Evolutionary conservation across 768 basidiomycete genomes (phyloP).

Genomic region (Macrolepiota albuminosa): DNA sequence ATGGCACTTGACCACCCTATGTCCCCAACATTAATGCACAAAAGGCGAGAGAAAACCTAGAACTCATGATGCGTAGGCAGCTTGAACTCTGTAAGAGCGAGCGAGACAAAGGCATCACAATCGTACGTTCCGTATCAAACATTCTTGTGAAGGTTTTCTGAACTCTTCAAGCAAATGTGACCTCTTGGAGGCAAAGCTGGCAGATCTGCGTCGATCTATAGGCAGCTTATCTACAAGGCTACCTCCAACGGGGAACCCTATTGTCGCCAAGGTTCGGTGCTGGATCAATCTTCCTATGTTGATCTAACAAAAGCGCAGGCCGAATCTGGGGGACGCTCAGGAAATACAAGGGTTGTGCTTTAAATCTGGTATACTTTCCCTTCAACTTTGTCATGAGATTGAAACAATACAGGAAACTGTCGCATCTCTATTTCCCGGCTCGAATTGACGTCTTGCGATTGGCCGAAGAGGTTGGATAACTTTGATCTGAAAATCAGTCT

Average conservation of each 20-base stretch:
- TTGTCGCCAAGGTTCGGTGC: neutral
- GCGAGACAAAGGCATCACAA: slow-evolving; percentile 66
- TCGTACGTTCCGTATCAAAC: slow-evolving; percentile 38
- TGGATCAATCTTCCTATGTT: neutral
- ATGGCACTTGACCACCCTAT: neutral
- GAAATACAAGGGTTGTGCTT: no score
- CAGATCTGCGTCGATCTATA: slow-evolving; percentile 42
- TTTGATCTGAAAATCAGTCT: neutral
- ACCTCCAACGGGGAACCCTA: neutral
- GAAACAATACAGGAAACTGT: neutral
- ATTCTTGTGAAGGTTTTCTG: neutral
- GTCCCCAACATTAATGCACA: neutral
- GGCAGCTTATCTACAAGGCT: slow-evolving; percentile 7
- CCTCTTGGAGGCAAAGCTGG: slow-evolving; percentile 56
- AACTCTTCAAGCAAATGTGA: slow-evolving; percentile 59
- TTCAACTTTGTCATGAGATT: neutral
- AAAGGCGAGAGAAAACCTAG: slow-evolving; percentile 77
- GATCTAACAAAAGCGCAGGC: neutral
- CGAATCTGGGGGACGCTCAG: neutral
- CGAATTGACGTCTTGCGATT: slow-evolving; percentile 47
- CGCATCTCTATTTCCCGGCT: slow-evolving; percentile 11
- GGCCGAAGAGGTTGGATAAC: slow-evolving; percentile 43
- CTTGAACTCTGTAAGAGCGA: slow-evolving; percentile 71
- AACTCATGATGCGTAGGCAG: slow-evolving; percentile 77
- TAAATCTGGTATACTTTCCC: no score